Evolutionary conservation across 2,329 filamentous ascomycete species (phyloP).

Genomic region (Fusarium decemcellulare): DNA sequence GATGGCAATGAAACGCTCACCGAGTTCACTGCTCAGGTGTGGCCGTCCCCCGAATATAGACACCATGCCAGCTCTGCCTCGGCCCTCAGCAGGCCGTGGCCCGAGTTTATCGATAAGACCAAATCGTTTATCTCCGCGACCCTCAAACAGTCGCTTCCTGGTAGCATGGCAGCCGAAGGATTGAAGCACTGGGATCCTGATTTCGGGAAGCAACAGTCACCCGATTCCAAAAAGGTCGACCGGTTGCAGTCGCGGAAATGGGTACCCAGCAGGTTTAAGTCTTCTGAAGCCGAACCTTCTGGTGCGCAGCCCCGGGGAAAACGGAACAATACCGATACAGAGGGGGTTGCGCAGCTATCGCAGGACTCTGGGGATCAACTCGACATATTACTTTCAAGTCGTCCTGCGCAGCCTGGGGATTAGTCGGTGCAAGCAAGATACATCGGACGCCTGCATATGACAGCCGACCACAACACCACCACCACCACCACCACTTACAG

Average conservation of each 20-base stretch:
- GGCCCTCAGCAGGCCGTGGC: slow-evolving; percentile 60
- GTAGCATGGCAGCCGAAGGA: slow-evolving; percentile 54
- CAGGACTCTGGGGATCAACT: background rate
- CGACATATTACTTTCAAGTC: too few relatives aligned
- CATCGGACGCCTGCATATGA: too few relatives aligned
- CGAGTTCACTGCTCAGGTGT: slow-evolving; percentile 60
- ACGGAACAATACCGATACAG: too few relatives aligned
- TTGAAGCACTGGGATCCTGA: slow-evolving; percentile 60
- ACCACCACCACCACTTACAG: too few relatives aligned
- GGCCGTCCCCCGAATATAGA: slow-evolving; percentile 54
- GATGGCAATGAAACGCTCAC: slow-evolving; percentile 33
- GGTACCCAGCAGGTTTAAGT: slow-evolving; percentile 32
- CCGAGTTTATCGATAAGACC: slow-evolving; percentile 49
- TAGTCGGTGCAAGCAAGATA: too few relatives aligned
- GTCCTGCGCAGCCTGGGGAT: too few relatives aligned
- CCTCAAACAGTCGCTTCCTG: slow-evolving; percentile 57
- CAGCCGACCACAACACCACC: too few relatives aligned
- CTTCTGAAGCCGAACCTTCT: background rate
- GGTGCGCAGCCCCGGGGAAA: too few relatives aligned
- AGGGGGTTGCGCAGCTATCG: background rate
- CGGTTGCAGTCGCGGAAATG: slow-evolving; percentile 31
- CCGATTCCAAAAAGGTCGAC: slow-evolving; percentile 20
- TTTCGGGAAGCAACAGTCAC: slow-evolving; percentile 34
- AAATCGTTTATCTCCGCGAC: slow-evolving; percentile 54
- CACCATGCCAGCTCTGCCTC: slow-evolving; percentile 57